phyloP scores from a whole-genome alignment of 768 basidiomycete genomes.

The Podaxis pistillaris region DNA sequence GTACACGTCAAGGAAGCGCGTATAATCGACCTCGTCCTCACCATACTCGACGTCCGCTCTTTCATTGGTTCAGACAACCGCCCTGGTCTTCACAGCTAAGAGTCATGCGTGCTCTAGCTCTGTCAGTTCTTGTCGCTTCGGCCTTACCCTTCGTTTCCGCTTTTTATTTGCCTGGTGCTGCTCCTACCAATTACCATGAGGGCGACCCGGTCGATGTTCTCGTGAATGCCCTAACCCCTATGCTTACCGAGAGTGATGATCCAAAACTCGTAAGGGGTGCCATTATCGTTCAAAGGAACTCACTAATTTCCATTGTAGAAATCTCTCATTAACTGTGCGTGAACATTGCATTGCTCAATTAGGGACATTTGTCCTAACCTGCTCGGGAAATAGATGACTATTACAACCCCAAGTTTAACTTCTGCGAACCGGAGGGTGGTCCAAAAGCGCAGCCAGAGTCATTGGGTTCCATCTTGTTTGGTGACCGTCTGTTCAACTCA shows the following conservation, averaged over 20 bases:
- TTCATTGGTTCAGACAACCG: background rate
- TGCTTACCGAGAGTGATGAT: constrained; percentile 64
- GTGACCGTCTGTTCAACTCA: constrained; percentile 91
- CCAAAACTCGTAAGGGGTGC: constrained; percentile 66
- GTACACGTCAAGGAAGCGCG: constrained; percentile 14
- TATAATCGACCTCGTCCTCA: background rate
- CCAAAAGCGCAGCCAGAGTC: constrained; percentile 77
- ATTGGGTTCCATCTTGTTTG: constrained; percentile 92
- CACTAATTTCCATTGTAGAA: constrained; percentile 46
- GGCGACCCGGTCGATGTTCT: constrained; percentile 78
- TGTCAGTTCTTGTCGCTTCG: constrained; percentile 17
- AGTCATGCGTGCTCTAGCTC: constrained; percentile 24
- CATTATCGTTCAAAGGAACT: background rate
- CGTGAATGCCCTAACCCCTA: constrained; percentile 90
- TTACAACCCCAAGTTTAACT: constrained; percentile 82
- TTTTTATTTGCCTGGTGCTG: constrained; percentile 92
- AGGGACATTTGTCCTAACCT: background rate
- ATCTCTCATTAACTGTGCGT: constrained; percentile 86
- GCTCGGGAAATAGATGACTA: constrained; percentile 72
- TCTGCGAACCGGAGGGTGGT: constrained; percentile 80
- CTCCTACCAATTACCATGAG: constrained; percentile 75
- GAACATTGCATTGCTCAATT: background rate
- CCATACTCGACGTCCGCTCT: constrained; percentile 14
- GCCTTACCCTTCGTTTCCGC: constrained; percentile 28
- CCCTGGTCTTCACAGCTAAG: background rate